phyloP scores from a whole-genome alignment of 352 stramenopile genomes.

The Thraustochytrium striatum region DNA sequence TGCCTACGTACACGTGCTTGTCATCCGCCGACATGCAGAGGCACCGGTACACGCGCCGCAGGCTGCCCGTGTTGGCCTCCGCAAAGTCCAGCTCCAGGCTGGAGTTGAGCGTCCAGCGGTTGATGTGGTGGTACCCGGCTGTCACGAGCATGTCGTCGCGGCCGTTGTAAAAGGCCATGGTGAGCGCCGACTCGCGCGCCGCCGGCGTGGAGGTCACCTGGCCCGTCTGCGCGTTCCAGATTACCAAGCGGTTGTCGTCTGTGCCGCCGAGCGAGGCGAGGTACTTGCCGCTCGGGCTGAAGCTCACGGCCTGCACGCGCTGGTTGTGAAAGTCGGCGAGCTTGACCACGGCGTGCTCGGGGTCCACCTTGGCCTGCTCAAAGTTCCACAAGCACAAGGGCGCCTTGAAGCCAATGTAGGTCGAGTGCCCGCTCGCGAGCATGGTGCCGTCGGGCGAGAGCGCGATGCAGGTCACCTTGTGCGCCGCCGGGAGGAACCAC shows the following conservation, averaged over 20 bases:
- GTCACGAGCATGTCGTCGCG: constrained; percentile 89
- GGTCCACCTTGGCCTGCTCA: constrained; percentile 67
- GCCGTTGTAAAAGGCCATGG: constrained; percentile 75
- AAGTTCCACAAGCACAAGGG: constrained; percentile 92
- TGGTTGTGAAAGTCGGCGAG: constrained; percentile 87
- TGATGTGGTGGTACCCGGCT: constrained; percentile 85
- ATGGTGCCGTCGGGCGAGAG: constrained; percentile 80
- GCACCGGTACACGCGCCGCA: constrained; percentile 86
- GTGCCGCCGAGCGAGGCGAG: constrained; percentile 86
- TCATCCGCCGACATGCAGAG: constrained; percentile 86
- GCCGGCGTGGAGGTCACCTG: constrained; percentile 85
- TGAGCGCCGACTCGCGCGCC: constrained; percentile 82
- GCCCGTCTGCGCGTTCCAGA: constrained; percentile 84
- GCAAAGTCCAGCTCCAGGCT: constrained; percentile 53
- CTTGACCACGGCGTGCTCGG: constrained; percentile 68
- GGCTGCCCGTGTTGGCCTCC: constrained; percentile 83
- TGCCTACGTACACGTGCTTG: constrained; percentile 84
- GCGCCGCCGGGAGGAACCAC: constrained; percentile 84
- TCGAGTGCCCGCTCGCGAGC: constrained; percentile 82
- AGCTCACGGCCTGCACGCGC: constrained; percentile 84
- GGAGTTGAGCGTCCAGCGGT: constrained; percentile 65
- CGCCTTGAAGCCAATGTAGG: constrained; percentile 84
- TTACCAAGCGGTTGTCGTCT: constrained; percentile 93
- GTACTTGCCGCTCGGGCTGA: constrained; percentile 76
- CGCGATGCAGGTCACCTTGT: constrained; percentile 80